Evolutionary conservation across 1,139 yeast genomes (phyloP).

Genomic region (Geotrichum histeridarum): DNA sequence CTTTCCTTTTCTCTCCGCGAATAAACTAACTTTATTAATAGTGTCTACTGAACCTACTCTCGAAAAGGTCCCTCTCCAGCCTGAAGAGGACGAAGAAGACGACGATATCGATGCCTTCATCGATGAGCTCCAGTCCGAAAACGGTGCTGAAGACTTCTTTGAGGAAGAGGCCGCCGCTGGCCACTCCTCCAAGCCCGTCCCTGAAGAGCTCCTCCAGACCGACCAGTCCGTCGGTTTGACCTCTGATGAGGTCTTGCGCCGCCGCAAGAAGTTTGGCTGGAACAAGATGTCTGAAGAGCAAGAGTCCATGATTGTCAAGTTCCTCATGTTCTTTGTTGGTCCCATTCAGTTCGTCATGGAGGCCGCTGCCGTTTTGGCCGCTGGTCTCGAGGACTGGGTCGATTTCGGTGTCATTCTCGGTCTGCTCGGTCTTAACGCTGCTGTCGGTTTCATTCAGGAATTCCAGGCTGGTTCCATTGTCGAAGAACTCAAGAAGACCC

Average conservation of each 20-base stretch:
- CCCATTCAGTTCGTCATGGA: constrained; percentile 99
- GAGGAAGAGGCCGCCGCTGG: constrained; percentile 45
- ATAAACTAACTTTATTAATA: background rate
- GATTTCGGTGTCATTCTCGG: constrained; percentile 98
- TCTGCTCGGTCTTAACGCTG: constrained; percentile 79
- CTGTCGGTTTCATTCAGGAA: constrained; percentile 95
- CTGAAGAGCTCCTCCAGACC: constrained; percentile 85
- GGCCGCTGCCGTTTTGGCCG: constrained; percentile 93
- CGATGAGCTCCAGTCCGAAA: constrained; percentile 81
- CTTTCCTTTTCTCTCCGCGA: background rate
- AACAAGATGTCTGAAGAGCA: constrained; percentile 94
- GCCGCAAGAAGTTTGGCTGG: constrained; percentile 91
- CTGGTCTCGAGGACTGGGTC: constrained; percentile 98
- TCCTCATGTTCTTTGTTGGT: constrained; percentile 90
- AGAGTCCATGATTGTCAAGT: constrained; percentile 78
- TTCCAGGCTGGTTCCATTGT: constrained; percentile 54
- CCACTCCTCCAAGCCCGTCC: constrained; percentile 59
- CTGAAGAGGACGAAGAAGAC: constrained; percentile 53
- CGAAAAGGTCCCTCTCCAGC: constrained; percentile 38
- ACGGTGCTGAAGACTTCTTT: constrained; percentile 55
- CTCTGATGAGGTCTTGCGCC: constrained; percentile 71
- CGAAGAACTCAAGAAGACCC: constrained; percentile 43
- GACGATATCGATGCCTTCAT: constrained; percentile 88
- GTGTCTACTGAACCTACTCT: constrained; percentile 35
- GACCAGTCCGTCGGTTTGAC: constrained; percentile 78